Percentiles rank a stretch among this genome's conserved stretches.
phyloP scores from a whole-genome alignment of 1,139 yeast species.

The Suhomyces yuchorum region DNA sequence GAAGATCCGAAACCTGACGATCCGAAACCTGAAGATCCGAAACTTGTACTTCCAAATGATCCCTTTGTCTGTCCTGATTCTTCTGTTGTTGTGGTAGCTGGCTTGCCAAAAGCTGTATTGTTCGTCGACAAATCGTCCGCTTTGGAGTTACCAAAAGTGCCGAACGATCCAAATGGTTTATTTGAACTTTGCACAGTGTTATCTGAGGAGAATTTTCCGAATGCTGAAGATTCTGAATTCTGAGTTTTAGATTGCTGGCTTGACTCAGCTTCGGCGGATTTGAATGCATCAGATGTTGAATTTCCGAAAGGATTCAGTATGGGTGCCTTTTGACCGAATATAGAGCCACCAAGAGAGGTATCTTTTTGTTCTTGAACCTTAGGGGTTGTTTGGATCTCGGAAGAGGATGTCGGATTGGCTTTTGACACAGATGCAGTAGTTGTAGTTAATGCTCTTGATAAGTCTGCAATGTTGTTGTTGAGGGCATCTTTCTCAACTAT shows the following conservation, averaged over 20 bases:
- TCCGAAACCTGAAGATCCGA: constrained; percentile 6
- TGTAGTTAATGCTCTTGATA: constrained; percentile 20
- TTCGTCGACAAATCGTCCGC: too few relatives aligned
- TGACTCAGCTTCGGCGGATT: background rate
- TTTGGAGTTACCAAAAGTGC: background rate
- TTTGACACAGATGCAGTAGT: too few relatives aligned
- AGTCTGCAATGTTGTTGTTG: constrained; percentile 28
- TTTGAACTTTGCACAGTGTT: background rate
- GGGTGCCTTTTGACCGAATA: background rate
- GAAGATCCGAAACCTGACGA: constrained; percentile 15
- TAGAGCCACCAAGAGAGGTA: background rate
- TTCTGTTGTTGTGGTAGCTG: background rate
- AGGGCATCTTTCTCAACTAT: constrained; percentile 55
- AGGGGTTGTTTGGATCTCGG: background rate
- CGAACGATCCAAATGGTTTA: background rate
- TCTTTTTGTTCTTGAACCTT: background rate
- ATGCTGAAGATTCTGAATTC: background rate
- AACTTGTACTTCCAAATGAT: constrained; percentile 13
- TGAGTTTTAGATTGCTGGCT: background rate
- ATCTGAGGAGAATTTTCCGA: background rate
- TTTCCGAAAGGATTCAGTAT: constrained; percentile 11
- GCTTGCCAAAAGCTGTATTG: too few relatives aligned
- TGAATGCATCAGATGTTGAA: constrained; percentile 9
- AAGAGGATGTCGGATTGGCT: background rate
- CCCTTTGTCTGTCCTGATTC: background rate